Evolutionary conservation across 176 grass and related monocot genomes (phyloP).

Genomic region (Otatea glauca): DNA sequence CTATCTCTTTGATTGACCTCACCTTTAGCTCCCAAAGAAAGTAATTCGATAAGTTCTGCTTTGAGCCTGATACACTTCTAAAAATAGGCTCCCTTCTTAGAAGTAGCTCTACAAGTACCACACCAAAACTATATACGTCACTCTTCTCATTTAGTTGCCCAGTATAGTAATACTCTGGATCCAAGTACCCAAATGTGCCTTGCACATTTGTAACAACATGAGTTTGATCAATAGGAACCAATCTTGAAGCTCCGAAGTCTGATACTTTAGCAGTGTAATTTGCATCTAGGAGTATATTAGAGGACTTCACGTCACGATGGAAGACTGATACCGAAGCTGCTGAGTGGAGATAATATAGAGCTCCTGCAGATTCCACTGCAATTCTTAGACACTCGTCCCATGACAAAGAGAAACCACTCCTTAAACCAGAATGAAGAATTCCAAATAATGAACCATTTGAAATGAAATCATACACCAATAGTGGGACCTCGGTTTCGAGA

Average conservation of each 20-base stretch:
- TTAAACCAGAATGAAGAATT: neutral
- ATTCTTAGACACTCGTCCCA: constrained; percentile 46
- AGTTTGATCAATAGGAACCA: constrained; percentile 6
- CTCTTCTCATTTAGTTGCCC: no score
- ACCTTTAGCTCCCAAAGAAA: no score
- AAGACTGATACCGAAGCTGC: constrained; percentile 26
- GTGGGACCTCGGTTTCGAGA: neutral
- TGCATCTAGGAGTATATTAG: constrained; percentile 23
- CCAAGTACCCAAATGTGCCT: neutral
- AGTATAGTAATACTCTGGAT: no score
- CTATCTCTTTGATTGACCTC: no score
- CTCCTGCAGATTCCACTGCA: constrained; percentile 14
- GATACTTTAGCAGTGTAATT: constrained; percentile 43
- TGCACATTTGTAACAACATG: neutral
- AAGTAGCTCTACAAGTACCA: no score
- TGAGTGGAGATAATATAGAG: constrained; percentile 5
- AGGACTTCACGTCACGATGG: constrained; percentile 53
- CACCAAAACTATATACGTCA: no score
- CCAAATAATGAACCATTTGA: constrained; percentile 38
- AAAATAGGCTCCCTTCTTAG: no score
- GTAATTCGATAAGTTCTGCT: no score
- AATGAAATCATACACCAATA: constrained; percentile 37
- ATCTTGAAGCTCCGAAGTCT: constrained; percentile 52
- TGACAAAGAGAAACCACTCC: neutral
- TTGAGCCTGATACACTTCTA: no score